Evolutionary conservation across 768 basidiomycete species (phyloP).

Genomic region (Russula dissimulans): DNA sequence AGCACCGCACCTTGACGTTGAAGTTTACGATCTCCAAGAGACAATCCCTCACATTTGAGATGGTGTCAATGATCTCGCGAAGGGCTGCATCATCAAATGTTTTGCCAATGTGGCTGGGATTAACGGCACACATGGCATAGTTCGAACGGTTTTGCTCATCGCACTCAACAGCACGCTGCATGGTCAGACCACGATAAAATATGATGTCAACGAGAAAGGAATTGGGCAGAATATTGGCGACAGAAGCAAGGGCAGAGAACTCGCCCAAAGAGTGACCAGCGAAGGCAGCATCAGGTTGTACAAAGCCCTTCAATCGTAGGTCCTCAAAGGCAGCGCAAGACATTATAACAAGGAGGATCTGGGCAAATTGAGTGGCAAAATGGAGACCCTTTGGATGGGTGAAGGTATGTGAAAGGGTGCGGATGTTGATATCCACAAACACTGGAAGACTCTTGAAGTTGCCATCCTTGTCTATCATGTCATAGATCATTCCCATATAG

Average conservation of each 20-base stretch:
- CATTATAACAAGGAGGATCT: conserved; percentile 95
- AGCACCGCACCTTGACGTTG: conserved; percentile 69
- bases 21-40: conserved; percentile 97
- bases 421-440: conserved; percentile 42
- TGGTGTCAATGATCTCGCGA: conserved; percentile 59
- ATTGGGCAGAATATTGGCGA: conserved; percentile 93
- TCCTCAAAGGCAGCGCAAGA: conserved; percentile 99
- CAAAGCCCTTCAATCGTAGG: conserved; percentile 91
- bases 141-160: conserved; percentile 88
- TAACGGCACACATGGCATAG: conserved; percentile 98
- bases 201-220: conserved; percentile 97
- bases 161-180: conserved; percentile 97
- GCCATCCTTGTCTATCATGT: conserved; percentile 93
- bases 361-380: conserved; percentile 97
- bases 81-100: conserved; percentile 70
- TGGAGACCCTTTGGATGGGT: conserved; percentile 87
- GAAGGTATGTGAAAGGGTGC: conserved; percentile 97
- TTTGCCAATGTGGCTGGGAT: conserved; percentile 88
- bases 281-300: conserved; percentile 86
- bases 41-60: conserved; percentile 65
- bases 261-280: conserved; percentile 98
- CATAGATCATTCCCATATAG: conserved; percentile 99
- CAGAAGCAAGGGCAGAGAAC: conserved; percentile 96
- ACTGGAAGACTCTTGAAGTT: conserved; percentile 79
- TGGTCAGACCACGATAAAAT: conserved; percentile 99